A percentile compares a stretch with the other conserved stretches of the same genome.
phyloP scores from a whole-genome alignment of 2,329 filamentous ascomycete species.

The Aspergillus transmontanensis region DNA sequence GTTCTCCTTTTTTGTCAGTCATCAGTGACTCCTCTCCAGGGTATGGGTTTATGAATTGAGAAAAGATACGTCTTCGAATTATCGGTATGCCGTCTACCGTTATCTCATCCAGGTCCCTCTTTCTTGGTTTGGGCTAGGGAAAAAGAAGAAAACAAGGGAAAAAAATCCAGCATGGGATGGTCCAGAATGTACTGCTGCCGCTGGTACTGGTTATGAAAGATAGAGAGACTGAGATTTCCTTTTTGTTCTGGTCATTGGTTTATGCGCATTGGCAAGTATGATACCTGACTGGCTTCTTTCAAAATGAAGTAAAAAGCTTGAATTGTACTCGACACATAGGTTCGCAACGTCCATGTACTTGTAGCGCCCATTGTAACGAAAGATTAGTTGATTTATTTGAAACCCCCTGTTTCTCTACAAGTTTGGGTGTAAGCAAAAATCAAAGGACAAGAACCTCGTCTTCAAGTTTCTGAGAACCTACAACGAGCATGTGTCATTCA shows the following conservation, averaged over 20 bases:
- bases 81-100: background rate
- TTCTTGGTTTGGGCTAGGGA: background rate
- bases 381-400: background rate
- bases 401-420: too few species aligned
- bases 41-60: slow-evolving; percentile 24
- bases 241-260: background rate
- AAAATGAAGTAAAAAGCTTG: background rate
- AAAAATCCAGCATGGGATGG: background rate
- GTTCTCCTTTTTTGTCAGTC: slow-evolving; percentile 10
- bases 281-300: background rate
- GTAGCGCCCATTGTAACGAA: background rate
- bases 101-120: background rate
- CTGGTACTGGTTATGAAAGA: background rate
- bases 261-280: background rate
- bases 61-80: slow-evolving; percentile 9
- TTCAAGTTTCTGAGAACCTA: background rate
- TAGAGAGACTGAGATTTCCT: background rate
- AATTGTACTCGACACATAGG: background rate
- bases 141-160: background rate
- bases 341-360: background rate
- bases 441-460: background rate
- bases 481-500: background rate
- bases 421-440: background rate
- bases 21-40: slow-evolving; percentile 11
- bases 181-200: background rate